These are phyloP conservation scores for Pseudophaeomoniella oleicola DNA, from an alignment of 2,329 filamentous ascomycete genomes.

Conservation along the genomic window DNA sequence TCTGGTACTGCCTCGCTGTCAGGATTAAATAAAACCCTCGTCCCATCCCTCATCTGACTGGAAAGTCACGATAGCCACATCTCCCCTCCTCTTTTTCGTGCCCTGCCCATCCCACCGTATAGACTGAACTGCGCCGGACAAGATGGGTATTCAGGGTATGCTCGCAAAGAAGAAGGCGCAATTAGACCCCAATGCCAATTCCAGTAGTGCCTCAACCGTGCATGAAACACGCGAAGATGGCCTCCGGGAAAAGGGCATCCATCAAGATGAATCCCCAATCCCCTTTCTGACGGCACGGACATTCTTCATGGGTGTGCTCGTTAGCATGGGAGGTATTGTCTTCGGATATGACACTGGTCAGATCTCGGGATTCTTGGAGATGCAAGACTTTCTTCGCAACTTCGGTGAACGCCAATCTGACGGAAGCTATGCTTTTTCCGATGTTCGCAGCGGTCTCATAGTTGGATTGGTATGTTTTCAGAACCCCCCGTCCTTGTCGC, in stretches of 20 bases:
- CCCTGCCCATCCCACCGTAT: neutral
- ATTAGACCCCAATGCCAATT: neutral
- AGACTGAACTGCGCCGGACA: neutral
- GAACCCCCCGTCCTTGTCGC: neutral
- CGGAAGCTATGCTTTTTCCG: slow-evolving; percentile 20
- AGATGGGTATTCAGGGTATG: neutral
- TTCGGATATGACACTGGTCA: slow-evolving; percentile 30
- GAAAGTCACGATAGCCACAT: neutral
- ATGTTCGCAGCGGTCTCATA: slow-evolving; percentile 26
- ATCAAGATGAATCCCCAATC: slow-evolving; percentile 25
- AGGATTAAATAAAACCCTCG: neutral
- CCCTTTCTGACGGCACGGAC: slow-evolving; percentile 27
- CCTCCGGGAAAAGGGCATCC: slow-evolving; percentile 7
- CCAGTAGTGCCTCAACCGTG: slow-evolving; percentile 1
- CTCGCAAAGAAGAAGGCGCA: neutral
- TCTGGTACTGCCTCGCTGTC: too few species aligned
- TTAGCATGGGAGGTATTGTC: slow-evolving; percentile 33
- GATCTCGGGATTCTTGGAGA: slow-evolving; percentile 27
- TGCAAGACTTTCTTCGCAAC: slow-evolving; percentile 28
- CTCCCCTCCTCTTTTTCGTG: neutral
- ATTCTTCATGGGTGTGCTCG: slow-evolving; percentile 27
- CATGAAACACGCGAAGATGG: too few species aligned
- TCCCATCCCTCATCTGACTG: neutral
- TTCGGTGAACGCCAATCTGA: slow-evolving; percentile 20
- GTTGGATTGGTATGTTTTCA: slow-evolving; percentile 24